Base-by-base conservation (phyloP, 2,329 filamentous ascomycete species). In the Cryphonectria parasitica region DNA sequence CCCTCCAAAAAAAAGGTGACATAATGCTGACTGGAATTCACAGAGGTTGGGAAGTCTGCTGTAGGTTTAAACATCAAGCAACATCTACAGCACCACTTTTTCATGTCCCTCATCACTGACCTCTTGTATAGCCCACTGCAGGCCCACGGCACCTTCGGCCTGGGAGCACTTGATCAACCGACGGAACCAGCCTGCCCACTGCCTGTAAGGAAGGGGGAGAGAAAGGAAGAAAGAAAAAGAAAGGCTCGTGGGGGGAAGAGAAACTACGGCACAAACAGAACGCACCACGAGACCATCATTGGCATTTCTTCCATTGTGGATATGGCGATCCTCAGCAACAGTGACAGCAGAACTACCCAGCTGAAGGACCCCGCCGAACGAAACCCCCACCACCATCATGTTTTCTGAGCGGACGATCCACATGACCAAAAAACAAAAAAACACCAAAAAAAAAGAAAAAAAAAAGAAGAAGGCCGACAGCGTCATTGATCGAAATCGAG, bases 1-100 rank as follows among this genome's bases (percentile, higher is more conserved):
- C n/a, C 34, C 34, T 34, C 34, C 34, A 3, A 11, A 11, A 39
- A 39, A 39, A 43, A 3, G 13, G 25, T 64, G 36, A 31, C 61
- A 39, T 22, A 8, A 8, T 41, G 60, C 73, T 73, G 62, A 73
- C 66, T 45, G 15, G 45, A 31, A n/a, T 49, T 10, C 6, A 67
- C 70, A 83, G 82, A 78, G 82, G 82, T 72, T 81, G 83, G 73
- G 82, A 83, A 72, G 82, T 83, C 69, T 83, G 82, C 74, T 81
- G 82, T 83, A 81, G 75, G 82, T 80, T 1, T 81, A 11, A 10
- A 49, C 45, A 49, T 7, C 64, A 13, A 58, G 81, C 79, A 77
- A 79, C 19, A 81, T 8, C 11, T 34, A 39, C 28, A 81, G 73
- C 73, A 77, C n/a, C 45, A 10, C 45, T 3, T 22, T 34, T 34